Evolutionary conservation across 2,329 filamentous ascomycete species (phyloP).

Genomic region (Thermothelomyces thermophilus): DNA sequence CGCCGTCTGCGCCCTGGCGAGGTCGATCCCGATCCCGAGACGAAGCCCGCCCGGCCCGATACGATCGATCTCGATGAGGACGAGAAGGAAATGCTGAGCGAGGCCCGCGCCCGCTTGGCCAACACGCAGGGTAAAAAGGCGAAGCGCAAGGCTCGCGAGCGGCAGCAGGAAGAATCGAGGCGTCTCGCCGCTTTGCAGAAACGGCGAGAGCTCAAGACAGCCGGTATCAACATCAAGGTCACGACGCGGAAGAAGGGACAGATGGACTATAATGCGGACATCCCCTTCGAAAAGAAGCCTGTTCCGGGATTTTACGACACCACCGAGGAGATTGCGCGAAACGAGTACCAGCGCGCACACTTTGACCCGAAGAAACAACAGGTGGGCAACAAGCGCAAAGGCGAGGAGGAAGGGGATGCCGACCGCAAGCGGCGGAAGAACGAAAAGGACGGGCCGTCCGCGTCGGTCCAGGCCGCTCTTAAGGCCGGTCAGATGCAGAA

Average conservation of each 20-base stretch:
- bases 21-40: conserved; percentile 94
- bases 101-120: conserved; percentile 89
- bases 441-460: conserved; percentile 73
- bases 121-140: conserved; percentile 99
- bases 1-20: conserved; percentile 83
- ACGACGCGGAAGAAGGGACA: conserved; percentile 85
- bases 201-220: conserved; percentile 90
- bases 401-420: conserved; percentile 76
- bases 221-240: conserved; percentile 97
- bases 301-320: conserved; percentile 92
- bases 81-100: conserved; percentile 98
- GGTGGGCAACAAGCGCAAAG: conserved; percentile 82
- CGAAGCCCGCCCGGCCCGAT: conserved; percentile 89
- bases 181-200: conserved; percentile 88
- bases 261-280: conserved; percentile 99
- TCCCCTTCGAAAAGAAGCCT: conserved; percentile 92
- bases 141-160: conserved; percentile 91
- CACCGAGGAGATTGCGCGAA: conserved; percentile 67
- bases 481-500: conserved; percentile 93
- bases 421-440: conserved; percentile 81
- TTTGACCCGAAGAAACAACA: conserved; percentile 94
- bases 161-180: conserved; percentile 90
- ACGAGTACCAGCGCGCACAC: conserved; percentile 74
- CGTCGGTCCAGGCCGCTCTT: conserved; percentile 76
- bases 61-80: conserved; percentile 98